Base-by-base conservation (phyloP, 1,284 basidiomycete genomes). In the Irpex rosettiformis region DNA sequence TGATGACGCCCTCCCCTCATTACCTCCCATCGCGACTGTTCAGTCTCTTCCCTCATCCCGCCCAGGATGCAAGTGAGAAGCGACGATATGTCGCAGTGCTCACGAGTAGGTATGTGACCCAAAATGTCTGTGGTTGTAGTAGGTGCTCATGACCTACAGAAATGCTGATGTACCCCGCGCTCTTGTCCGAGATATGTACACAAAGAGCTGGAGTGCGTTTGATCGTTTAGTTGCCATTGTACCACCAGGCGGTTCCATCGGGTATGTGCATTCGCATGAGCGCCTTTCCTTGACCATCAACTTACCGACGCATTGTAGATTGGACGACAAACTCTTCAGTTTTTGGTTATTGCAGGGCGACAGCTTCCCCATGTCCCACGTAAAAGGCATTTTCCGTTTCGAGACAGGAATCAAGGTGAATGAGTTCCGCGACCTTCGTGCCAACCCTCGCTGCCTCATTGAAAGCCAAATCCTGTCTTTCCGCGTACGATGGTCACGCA, bases 131-230 rank as follows among this genome's bases (percentile, higher is more conserved):
- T n/a, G n/a, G n/a, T n/a, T n/a, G n/a, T n/a, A n/a, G n/a, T n/a
- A n/a, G 16, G 27, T n/a, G 45, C 45, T 65, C 29, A 65, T 27
- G 24, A n/a, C 27, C 40, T 51, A 58, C 65, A 87, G 89, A 69
- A 92, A 92, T 67, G 89, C 88, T 7, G 91, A 92, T 65, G 85
- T 91, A n/a, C 89, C 90, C 6, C 82, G 91, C 49, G 87, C 89
- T 1, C 80, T 93, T 27, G 88, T 91, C 24, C 84, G 91, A 58
- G 91, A 93, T 66, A 88, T 93, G 86, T 93, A 94, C 69, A 92
- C 89, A 45, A 93, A 93, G 72, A 91, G 88, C 58, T 94, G 91
- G 91, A 89, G 87, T 67, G 90, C 90, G 3, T 93, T 93, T 65
- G 88, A 91, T 69, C 83, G 91, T 18, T 78, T 94, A 3, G 85